Evolutionary conservation across 768 basidiomycete species (phyloP).

Genomic region (Suillus cothurnatus): DNA sequence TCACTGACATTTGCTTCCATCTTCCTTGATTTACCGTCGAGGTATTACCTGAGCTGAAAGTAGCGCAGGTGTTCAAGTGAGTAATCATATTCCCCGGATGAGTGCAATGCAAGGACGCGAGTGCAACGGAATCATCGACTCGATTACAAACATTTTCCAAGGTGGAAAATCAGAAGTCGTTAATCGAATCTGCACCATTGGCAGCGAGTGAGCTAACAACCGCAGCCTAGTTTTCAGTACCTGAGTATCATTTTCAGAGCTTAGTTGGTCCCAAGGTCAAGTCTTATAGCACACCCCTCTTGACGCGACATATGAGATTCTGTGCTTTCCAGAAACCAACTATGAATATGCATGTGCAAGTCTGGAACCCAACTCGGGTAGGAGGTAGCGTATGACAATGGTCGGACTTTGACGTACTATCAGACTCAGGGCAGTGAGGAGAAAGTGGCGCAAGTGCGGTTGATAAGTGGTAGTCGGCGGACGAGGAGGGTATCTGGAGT

Average conservation of each 20-base stretch:
- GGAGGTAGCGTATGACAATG: neutral
- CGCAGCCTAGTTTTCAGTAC: neutral
- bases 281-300: no score
- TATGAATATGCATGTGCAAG: neutral
- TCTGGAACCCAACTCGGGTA: neutral
- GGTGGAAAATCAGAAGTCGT: no score
- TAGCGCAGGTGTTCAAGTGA: neutral
- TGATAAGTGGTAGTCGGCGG: neutral
- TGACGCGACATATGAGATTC: neutral
- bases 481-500: no score
- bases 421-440: neutral
- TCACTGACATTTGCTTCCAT: neutral
- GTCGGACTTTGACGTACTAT: neutral
- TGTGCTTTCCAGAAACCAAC: neutral
- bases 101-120: neutral
- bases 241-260: no score
- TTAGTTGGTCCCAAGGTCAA: no score
- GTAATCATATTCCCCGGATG: neutral
- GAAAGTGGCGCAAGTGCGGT: neutral
- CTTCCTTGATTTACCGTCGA: neutral
- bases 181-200: no score
- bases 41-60: neutral
- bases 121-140: neutral
- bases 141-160: no score
- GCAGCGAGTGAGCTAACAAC: neutral